phyloP scores from a whole-genome alignment of 1,284 basidiomycete species.

The Hortiboletus rubellus region DNA sequence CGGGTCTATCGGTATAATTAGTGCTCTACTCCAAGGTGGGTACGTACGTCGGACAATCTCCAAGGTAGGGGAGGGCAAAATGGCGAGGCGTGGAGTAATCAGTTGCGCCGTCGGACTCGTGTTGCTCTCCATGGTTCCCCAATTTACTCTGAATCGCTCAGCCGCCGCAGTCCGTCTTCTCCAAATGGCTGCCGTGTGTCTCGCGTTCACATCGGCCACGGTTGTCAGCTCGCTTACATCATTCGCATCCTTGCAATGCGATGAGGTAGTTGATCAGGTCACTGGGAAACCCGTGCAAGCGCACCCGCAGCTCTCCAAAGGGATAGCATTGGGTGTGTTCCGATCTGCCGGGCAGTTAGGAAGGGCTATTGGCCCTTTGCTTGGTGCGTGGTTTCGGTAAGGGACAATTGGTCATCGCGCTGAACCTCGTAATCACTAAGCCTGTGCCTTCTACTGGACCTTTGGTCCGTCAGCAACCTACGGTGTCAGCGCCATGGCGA shows the following conservation, averaged over 20 bases:
- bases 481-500: slow-evolving; percentile 59
- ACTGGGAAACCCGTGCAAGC: slow-evolving; percentile 55
- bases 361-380: slow-evolving; percentile 82
- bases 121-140: slow-evolving; percentile 69
- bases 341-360: slow-evolving; percentile 88
- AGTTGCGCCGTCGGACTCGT: slow-evolving; percentile 70
- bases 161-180: slow-evolving; percentile 58
- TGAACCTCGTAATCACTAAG: slow-evolving; percentile 39
- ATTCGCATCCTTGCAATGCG: slow-evolving; percentile 83
- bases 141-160: slow-evolving; percentile 45
- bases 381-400: slow-evolving; percentile 52
- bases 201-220: slow-evolving; percentile 89
- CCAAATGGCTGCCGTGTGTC: slow-evolving; percentile 72
- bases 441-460: slow-evolving; percentile 85
- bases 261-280: slow-evolving; percentile 61
- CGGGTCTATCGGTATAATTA: slow-evolving; percentile 85
- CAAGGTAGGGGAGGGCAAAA: slow-evolving; percentile 70
- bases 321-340: slow-evolving; percentile 82
- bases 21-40: slow-evolving; percentile 85
- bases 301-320: slow-evolving; percentile 73
- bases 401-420: neutral
- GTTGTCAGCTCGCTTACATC: slow-evolving; percentile 90
- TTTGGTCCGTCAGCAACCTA: slow-evolving; percentile 83
- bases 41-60: slow-evolving; percentile 79
- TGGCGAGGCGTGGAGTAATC: slow-evolving; percentile 76